Conservation (phyloP, 768 basidiomycete species). For the Boletus subparvulus region DNA sequence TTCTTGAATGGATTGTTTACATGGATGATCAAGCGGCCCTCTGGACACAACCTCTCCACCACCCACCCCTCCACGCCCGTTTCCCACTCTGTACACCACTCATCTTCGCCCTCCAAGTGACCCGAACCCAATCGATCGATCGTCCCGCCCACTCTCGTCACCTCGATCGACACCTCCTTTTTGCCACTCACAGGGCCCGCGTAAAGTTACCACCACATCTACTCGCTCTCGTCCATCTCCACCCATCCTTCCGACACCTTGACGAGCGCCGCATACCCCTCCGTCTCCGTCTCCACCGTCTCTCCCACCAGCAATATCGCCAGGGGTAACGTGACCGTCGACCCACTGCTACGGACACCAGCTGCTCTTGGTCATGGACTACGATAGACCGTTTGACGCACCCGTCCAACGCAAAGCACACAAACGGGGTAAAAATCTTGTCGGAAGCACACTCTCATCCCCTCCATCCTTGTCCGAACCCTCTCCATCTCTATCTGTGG, state of each 20-base stretch:
- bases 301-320: slow-evolving; percentile 1
- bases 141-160: slow-evolving; percentile 43
- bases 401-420: slow-evolving; percentile 71
- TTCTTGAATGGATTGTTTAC: slow-evolving; percentile 11
- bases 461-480: slow-evolving; percentile 14
- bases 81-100: background rate
- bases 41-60: slow-evolving; percentile 9
- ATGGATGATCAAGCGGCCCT: slow-evolving; percentile 22
- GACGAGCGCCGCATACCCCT: slow-evolving; percentile 42
- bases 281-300: slow-evolving; percentile 9
- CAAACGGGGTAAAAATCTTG: slow-evolving; percentile 86
- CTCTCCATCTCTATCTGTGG: slow-evolving; percentile 8
- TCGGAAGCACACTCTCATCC: slow-evolving; percentile 47
- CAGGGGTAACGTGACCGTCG: slow-evolving; percentile 18
- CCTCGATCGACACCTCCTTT: slow-evolving; percentile 39
- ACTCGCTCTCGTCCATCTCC: slow-evolving; percentile 47
- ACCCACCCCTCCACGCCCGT: slow-evolving; percentile 4
- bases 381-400: slow-evolving; percentile 25
- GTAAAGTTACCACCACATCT: slow-evolving; percentile 54
- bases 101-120: background rate
- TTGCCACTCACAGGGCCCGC: slow-evolving; percentile 29
- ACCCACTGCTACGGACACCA: slow-evolving; percentile 2
- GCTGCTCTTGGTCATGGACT: background rate
- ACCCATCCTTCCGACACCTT: slow-evolving; percentile 47
- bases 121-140: slow-evolving; percentile 31